These are phyloP conservation scores for Taphrina pruni DNA, from an alignment of 1,139 yeast genomes.

Conservation along the genomic window DNA sequence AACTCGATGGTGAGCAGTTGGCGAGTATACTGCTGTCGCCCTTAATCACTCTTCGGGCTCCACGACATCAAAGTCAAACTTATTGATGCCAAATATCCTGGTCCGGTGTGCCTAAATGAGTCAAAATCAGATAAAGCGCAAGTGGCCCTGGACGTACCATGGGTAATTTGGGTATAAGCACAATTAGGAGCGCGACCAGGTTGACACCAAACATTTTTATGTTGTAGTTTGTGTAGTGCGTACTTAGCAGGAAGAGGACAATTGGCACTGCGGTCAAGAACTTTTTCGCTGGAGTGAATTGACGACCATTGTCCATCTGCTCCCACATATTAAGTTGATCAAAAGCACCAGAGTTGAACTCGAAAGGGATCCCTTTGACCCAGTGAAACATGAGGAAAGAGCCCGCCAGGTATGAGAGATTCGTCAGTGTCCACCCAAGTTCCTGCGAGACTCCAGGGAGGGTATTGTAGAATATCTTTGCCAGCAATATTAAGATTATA, in stretches of 20 bases:
- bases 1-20: no score
- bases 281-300: constrained; percentile 94
- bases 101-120: constrained; percentile 42
- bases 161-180: constrained; percentile 89
- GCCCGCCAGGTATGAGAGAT: constrained; percentile 77
- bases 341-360: constrained; percentile 93
- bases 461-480: constrained; percentile 77
- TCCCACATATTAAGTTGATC: constrained; percentile 99
- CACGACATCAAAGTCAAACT: constrained; percentile 42
- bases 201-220: constrained; percentile 77
- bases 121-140: not conserved
- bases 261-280: constrained; percentile 90
- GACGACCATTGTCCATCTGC: constrained; percentile 95
- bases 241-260: constrained; percentile 78
- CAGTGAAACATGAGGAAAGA: constrained; percentile 95
- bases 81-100: constrained; percentile 44
- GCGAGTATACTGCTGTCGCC: not conserved
- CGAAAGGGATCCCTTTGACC: constrained; percentile 96
- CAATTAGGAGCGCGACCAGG: constrained; percentile 77
- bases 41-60: constrained; percentile 24
- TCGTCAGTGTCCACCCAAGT: constrained; percentile 92
- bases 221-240: constrained; percentile 90
- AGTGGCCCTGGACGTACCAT: constrained; percentile 46
- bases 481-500: constrained; percentile 73
- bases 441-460: constrained; percentile 78